Base-by-base conservation (phyloP, 495 filamentous ascomycete genomes). In the Penicillium lividum region DNA sequence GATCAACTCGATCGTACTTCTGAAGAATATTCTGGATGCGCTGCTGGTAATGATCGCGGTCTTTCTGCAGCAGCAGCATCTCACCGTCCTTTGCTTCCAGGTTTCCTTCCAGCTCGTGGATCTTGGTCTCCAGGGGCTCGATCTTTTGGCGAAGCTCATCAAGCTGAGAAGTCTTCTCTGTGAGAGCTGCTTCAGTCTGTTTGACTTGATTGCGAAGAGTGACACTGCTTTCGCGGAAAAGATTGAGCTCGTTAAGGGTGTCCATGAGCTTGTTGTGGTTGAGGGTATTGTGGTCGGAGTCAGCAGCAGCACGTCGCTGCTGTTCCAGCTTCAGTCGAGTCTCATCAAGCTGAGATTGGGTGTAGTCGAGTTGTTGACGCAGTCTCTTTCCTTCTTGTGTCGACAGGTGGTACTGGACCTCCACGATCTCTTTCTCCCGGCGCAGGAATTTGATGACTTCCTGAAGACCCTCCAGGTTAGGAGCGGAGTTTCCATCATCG, bases 341-440 rank as follows among this genome's bases (percentile, higher is more conserved):
- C 59, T 96, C 90, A 61, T 99, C 93, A 4, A 97, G 85, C 66
- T 96, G 89, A 22, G 84, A 83, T 60, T 91, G 90, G 13, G 88
- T 80, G 73, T 97, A 90, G 51, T 96, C 89, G 18, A 97, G 80
- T 62, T 98, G 91, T 55, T 97, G 92, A 59, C 92, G 88, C 5
- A 97, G 74, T 29, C 95, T 84, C 70, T 92, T 95, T 52, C 83
- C 79, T 67, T 97, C 94, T 66, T 96, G 89, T 0, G 87, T 76
- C 48, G 91, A 90, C 33, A 97, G 81, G 60, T 97, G 91, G 58
- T 90, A 91, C 66, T 98, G 93, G 7, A 97, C 91, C 57, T 98
- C 93, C 4, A 97, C 86, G 63, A 99, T 98, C 65, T 98, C 93
- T 75, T 97, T 98, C 75, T 98, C 95, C 45, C 90, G 86, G n/a